A percentile compares a stretch with the other conserved stretches of the same genome.
phyloP scores from a whole-genome alignment of 2,329 filamentous ascomycete species.

The Exophiala calicioides region DNA sequence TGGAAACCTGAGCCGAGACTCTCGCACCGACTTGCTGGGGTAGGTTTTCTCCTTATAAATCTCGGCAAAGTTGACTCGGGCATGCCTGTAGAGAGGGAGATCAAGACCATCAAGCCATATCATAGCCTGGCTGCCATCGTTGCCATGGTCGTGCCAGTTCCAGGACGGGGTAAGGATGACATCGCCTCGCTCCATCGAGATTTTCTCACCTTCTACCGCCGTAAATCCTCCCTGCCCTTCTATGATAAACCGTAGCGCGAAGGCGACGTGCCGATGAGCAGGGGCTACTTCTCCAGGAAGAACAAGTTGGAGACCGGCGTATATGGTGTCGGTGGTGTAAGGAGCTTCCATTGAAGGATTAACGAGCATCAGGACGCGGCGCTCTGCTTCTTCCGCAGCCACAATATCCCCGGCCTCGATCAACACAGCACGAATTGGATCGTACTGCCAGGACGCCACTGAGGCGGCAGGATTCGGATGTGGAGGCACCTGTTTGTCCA shows the following conservation, averaged over 20 bases:
- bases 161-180: conserved; percentile 60
- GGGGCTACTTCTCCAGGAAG: conserved; percentile 58
- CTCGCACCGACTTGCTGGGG: conserved; percentile 40
- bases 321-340: conserved; percentile 59
- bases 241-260: conserved; percentile 60
- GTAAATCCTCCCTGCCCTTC: conserved; percentile 60
- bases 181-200: conserved; percentile 55
- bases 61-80: conserved; percentile 58
- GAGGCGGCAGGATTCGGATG: not conserved
- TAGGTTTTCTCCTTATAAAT: conserved; percentile 54
- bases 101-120: conserved; percentile 62
- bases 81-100: conserved; percentile 53
- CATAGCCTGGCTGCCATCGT: conserved; percentile 56
- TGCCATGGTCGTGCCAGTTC: conserved; percentile 64
- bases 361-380: conserved; percentile 4
- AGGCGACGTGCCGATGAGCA: conserved; percentile 59
- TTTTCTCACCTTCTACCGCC: conserved; percentile 56
- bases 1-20: conserved; percentile 49
- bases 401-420: not conserved
- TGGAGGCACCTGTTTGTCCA: conserved; percentile 1
- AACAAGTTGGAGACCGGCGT: conserved; percentile 59
- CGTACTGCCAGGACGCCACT: not conserved
- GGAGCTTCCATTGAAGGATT: too few species aligned
- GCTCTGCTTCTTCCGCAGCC: not conserved
- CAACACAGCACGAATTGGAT: not conserved